A percentile compares a stretch with the other conserved stretches of the same genome.
Evolutionary conservation across 202 grass and related monocot species (phyloP).

Genomic region (Elaeis oleifera): DNA sequence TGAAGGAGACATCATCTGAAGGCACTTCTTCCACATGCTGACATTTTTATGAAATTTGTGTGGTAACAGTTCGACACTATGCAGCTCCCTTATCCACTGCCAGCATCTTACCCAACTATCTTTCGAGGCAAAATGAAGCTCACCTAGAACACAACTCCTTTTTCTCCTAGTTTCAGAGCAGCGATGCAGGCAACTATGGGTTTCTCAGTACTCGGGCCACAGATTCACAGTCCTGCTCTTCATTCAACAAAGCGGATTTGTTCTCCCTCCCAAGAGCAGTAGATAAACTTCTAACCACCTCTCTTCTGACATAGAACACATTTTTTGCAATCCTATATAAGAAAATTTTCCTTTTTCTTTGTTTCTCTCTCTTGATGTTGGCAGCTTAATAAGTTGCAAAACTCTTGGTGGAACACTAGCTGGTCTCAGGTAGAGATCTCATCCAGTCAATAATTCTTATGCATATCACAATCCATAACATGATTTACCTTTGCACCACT

Average conservation of each 20-base stretch:
- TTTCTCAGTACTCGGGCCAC: constrained; percentile 39
- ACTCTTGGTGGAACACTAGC: background rate
- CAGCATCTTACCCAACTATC: too few species aligned
- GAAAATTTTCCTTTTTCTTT: background rate
- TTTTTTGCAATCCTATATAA: background rate
- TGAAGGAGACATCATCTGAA: too few species aligned
- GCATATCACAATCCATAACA: too few species aligned
- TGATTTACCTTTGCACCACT: too few species aligned
- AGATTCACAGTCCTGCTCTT: constrained; percentile 26
- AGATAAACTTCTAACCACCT: background rate
- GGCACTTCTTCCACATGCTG: too few species aligned
- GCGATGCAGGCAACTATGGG: constrained; percentile 36
- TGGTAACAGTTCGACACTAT: too few species aligned
- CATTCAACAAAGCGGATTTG: constrained; percentile 19
- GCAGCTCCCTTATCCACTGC: too few species aligned
- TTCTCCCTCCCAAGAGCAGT: constrained; percentile 20
- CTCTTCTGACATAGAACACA: constrained; percentile 5
- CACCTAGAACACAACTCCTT: too few species aligned
- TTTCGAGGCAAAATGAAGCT: too few species aligned
- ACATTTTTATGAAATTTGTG: too few species aligned
- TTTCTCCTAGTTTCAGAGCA: background rate
- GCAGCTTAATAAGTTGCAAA: background rate
- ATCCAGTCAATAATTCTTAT: too few species aligned
- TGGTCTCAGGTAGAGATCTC: constrained; percentile 6
- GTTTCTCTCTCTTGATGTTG: background rate